Evolutionary conservation across 441 rosid species (phyloP).

Genomic region (Codiaeum variegatum): DNA sequence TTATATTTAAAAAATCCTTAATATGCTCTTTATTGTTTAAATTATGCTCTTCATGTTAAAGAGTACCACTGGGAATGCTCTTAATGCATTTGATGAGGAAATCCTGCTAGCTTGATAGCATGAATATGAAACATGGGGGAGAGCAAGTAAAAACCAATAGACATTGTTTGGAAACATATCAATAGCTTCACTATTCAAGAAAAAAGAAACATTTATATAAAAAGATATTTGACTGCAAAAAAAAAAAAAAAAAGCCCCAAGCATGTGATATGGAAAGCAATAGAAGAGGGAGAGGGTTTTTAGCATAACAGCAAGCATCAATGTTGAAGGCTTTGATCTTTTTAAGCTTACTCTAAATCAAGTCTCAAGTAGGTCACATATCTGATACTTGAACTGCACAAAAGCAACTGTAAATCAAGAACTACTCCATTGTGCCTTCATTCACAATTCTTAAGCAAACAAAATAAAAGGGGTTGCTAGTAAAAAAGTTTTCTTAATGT

Average conservation of each 20-base stretch:
- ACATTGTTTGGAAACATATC: not conserved
- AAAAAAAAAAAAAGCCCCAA: not conserved
- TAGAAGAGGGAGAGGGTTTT: not conserved
- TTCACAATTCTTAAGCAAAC: not conserved
- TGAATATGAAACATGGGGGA: conserved; percentile 12
- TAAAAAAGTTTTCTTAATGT: not conserved
- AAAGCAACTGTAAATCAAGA: not conserved
- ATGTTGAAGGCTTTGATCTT: not conserved
- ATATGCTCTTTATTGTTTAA: no score
- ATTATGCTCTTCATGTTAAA: no score
- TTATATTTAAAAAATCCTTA: no score
- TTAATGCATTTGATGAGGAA: conserved; percentile 14
- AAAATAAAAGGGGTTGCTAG: not conserved
- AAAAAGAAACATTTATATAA: not conserved
- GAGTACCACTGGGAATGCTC: no score
- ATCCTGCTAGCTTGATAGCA: not conserved
- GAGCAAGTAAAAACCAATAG: not conserved
- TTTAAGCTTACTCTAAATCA: not conserved
- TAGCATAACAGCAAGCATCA: not conserved
- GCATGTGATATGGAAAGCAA: not conserved
- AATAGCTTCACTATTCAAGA: not conserved
- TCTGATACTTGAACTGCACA: not conserved
- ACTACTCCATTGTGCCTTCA: not conserved
- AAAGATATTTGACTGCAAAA: not conserved
- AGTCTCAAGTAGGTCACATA: not conserved